Percentiles rank a stretch among this genome's conserved stretches.
phyloP scores from a whole-genome alignment of 2,329 filamentous ascomycete genomes.

The Claviceps quebecensis region DNA sequence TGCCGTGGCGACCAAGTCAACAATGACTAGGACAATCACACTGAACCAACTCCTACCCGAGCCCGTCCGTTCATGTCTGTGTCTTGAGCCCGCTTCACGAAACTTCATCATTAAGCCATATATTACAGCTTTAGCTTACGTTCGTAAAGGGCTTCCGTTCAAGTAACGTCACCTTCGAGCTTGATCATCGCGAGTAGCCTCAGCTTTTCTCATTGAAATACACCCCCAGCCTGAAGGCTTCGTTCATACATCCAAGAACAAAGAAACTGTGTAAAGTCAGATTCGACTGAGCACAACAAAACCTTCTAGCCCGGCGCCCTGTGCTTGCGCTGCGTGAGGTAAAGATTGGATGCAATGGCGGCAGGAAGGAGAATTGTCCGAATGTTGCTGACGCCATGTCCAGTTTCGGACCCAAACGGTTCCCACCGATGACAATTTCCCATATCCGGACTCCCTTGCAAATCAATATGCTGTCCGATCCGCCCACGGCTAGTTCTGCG shows the following conservation, averaged over 20 bases:
- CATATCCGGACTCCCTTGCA: slow-evolving; percentile 55
- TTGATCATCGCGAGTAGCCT: slow-evolving; percentile 8
- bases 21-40: slow-evolving; percentile 14
- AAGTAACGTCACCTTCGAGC: slow-evolving; percentile 6
- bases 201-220: slow-evolving; percentile 9
- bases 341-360: slow-evolving; percentile 14
- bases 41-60: slow-evolving; percentile 6
- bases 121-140: slow-evolving; percentile 1
- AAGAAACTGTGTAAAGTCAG: slow-evolving; percentile 21
- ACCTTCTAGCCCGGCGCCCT: slow-evolving; percentile 56
- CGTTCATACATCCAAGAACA: slow-evolving; percentile 8
- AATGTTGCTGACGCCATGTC: slow-evolving; percentile 3
- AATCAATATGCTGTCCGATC: slow-evolving; percentile 66
- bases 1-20: slow-evolving; percentile 22
- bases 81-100: slow-evolving; percentile 11
- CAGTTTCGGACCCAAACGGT: slow-evolving; percentile 33
- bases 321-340: slow-evolving; percentile 79
- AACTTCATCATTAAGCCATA: slow-evolving; percentile 7
- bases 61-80: slow-evolving; percentile 12
- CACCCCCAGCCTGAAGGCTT: slow-evolving; percentile 20
- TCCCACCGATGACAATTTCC: slow-evolving; percentile 37
- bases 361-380: not conserved
- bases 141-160: slow-evolving; percentile 1
- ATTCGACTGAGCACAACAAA: slow-evolving; percentile 34
- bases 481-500: slow-evolving; percentile 56